Percentiles rank a stretch among this genome's conserved stretches.
These are phyloP conservation scores for Chrysanthemum seticuspe DNA, from an alignment of 129 eudicot species.

Conservation along the genomic window DNA sequence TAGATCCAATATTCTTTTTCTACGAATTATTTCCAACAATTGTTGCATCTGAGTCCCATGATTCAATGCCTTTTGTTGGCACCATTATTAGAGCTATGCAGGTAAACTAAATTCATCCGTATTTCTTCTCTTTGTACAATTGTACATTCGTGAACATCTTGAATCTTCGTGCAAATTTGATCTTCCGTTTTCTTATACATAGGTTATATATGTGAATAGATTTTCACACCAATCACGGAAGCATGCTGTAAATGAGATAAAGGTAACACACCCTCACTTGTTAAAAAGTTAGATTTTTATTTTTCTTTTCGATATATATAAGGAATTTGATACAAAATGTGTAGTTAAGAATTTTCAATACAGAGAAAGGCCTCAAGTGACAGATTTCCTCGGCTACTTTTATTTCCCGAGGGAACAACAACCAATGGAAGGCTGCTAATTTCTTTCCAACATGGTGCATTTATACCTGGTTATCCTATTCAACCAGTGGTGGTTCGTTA, in stretches of 20 bases:
- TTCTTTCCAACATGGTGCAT: slow-evolving; percentile 95
- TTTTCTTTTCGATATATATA: slow-evolving; percentile 32
- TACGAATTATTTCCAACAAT: slow-evolving; percentile 88
- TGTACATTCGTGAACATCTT: background rate
- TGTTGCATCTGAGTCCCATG: slow-evolving; percentile 97
- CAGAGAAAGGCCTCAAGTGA: slow-evolving; percentile 96
- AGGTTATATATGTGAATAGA: slow-evolving; percentile 98
- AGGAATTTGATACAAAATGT: slow-evolving; percentile 94
- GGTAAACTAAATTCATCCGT: slow-evolving; percentile 41
- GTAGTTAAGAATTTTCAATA: slow-evolving; percentile 72
- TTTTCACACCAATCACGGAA: slow-evolving; percentile 79
- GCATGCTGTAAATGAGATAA: slow-evolving; percentile 88
- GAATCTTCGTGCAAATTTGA: slow-evolving; percentile 9
- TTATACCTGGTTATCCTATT: slow-evolving; percentile 84
- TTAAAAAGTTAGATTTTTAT: background rate
- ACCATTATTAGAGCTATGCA: slow-evolving; percentile 99
- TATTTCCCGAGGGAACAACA: slow-evolving; percentile 99
- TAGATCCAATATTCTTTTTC: slow-evolving; percentile 93
- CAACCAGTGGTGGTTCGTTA: slow-evolving; percentile 95
- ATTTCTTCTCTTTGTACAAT: background rate
- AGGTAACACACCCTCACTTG: slow-evolving; percentile 50
- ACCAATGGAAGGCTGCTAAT: slow-evolving; percentile 81
- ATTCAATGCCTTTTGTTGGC: slow-evolving; percentile 95
- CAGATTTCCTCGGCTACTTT: slow-evolving; percentile 89
- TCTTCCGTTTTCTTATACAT: slow-evolving; percentile 10